phyloP scores from a whole-genome alignment of 768 basidiomycete species.

The Mycena albidolilacea region DNA sequence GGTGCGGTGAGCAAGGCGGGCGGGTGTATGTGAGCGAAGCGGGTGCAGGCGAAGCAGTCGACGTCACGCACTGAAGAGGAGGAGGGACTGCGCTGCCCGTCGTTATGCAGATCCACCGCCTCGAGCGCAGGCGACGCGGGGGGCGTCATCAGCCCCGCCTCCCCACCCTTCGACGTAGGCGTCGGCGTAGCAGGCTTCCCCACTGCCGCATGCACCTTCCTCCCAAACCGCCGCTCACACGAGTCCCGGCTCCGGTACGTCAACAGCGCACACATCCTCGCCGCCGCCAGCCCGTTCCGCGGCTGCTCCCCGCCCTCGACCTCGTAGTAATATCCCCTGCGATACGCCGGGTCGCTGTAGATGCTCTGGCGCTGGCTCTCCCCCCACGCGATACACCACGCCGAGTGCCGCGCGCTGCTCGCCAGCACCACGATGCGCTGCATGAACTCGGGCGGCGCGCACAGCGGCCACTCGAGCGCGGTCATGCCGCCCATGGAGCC shows the following conservation, averaged over 20 bases:
- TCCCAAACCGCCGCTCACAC: conserved; percentile 93
- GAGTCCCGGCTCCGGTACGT: conserved; percentile 95
- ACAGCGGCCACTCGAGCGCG: conserved; percentile 95
- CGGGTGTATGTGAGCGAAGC: too few species aligned
- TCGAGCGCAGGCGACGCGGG: conserved; percentile 62
- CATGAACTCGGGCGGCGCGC: conserved; percentile 81
- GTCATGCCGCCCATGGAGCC: conserved; percentile 99
- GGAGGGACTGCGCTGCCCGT: conserved; percentile 84
- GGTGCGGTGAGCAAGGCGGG: too few species aligned
- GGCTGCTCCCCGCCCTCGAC: conserved; percentile 65
- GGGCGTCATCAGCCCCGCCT: conserved; percentile 55
- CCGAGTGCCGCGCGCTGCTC: conserved; percentile 95
- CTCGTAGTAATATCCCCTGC: conserved; percentile 85
- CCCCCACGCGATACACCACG: conserved; percentile 99
- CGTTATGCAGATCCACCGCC: conserved; percentile 86
- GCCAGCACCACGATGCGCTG: conserved; percentile 91
- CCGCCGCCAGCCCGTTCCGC: conserved; percentile 89
- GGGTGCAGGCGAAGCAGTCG: too few species aligned
- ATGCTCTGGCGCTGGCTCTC: conserved; percentile 98
- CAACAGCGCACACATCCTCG: conserved; percentile 93
- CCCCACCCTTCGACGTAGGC: conserved; percentile 19
- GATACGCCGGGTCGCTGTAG: conserved; percentile 93
- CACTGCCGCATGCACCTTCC: conserved; percentile 71
- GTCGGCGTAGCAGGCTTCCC: too few species aligned
- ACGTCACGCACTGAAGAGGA: too few species aligned